A percentile compares a stretch with the other conserved stretches of the same genome.
These are phyloP conservation scores for Penicillium subrubescens DNA, from an alignment of 495 filamentous ascomycete species.

Conservation along the genomic window DNA sequence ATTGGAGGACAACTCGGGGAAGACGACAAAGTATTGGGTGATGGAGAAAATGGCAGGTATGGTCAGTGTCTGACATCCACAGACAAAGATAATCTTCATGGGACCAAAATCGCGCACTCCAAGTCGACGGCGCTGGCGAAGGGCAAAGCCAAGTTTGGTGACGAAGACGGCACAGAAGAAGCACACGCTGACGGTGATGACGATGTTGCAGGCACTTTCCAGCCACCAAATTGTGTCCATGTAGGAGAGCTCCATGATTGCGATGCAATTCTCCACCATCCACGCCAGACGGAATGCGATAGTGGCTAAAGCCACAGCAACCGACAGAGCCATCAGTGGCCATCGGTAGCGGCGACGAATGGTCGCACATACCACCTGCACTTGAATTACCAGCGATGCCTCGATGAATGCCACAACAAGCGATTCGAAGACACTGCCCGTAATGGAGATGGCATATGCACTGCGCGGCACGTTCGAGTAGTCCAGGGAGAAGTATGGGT, in stretches of 20 bases:
- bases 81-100: slow-evolving; percentile 72
- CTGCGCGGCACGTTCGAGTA: slow-evolving; percentile 48
- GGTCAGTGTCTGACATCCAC: slow-evolving; percentile 76
- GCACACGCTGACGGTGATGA: slow-evolving; percentile 66
- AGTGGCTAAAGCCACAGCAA: slow-evolving; percentile 53
- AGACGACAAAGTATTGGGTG: slow-evolving; percentile 56
- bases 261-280: slow-evolving; percentile 56
- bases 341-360: slow-evolving; percentile 45
- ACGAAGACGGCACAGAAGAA: slow-evolving; percentile 78
- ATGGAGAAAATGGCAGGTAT: slow-evolving; percentile 79
- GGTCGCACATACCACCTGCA: slow-evolving; percentile 60
- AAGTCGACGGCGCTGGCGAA: slow-evolving; percentile 56
- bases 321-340: slow-evolving; percentile 51
- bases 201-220: slow-evolving; percentile 52
- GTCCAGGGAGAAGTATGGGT: slow-evolving; percentile 60
- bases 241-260: slow-evolving; percentile 42
- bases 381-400: slow-evolving; percentile 71
- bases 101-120: slow-evolving; percentile 63
- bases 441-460: slow-evolving; percentile 54
- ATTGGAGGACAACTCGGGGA: slow-evolving; percentile 62
- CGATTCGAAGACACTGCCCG: slow-evolving; percentile 54
- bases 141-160: slow-evolving; percentile 64
- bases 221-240: slow-evolving; percentile 44
- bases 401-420: slow-evolving; percentile 64
- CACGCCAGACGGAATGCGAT: slow-evolving; percentile 62